Base-by-base conservation (phyloP, 1,284 basidiomycete species). In the Marasmius sp. region DNA sequence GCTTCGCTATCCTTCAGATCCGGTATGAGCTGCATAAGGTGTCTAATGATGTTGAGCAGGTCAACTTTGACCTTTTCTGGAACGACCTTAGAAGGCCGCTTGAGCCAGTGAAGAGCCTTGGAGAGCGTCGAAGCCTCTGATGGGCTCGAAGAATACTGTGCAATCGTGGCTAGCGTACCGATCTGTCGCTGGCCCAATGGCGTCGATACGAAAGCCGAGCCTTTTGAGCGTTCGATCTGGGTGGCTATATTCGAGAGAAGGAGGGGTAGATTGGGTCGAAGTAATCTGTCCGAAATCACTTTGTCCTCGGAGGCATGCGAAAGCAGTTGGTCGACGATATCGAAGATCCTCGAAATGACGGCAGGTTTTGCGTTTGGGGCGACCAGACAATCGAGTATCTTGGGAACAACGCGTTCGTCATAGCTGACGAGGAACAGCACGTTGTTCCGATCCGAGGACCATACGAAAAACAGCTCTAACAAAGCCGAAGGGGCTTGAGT, bases 401-500 rank as follows among this genome's bases (percentile, higher is more conserved):
- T 89, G 6, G 88, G 88, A 14, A 99, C 75, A 1, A 92, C 82
- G 0, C 81, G 79, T 0, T 78, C 67, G 70, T 98, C 92, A 70
- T 88, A 91, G 18, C 85, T 76, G 51, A 90, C 87, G 20, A 98
- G 81, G 70, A 86, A 87, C 5, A 71, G 71, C 10, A 86, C 81
- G 61, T 89, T 85, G 10, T 88, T 82, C 0, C 78, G 77, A 33
- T 84, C 81, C 9, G 79, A 72, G 0, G 93, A 87, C 90, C 97
- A 97, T 3, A 85, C 80, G 63, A 89, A 84, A 73, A 98, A 92
- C 1, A 99, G 81, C 39, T 97, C 94, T 47, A 99, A 80, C 34
- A 98, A 80, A 0, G 94, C 90, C 0, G 95, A 97, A 0, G 96
- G 95, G 0, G 93, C 85, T 75, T 99, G 97, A 0, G 92, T 94